Percentiles rank a stretch among this genome's conserved stretches.
These are phyloP conservation scores for Candida glaebosa DNA, from an alignment of 805 yeast genomes.

Conservation along the genomic window DNA sequence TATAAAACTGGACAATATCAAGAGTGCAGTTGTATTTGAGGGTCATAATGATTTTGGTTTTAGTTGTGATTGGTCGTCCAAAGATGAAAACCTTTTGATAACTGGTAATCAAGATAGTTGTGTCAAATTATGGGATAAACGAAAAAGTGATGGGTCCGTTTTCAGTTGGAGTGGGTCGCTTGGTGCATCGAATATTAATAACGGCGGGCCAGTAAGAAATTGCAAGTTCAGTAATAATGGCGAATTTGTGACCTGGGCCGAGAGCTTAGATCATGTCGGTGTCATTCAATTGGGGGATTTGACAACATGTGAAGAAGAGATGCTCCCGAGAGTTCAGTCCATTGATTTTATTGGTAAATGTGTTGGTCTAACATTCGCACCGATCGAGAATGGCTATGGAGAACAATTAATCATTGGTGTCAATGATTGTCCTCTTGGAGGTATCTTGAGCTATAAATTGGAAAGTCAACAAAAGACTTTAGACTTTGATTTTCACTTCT, in stretches of 20 bases:
- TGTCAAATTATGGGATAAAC: slow-evolving; percentile 49
- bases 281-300: slow-evolving; percentile 38
- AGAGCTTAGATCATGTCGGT: slow-evolving; percentile 57
- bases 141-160: slow-evolving; percentile 27
- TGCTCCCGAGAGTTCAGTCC: slow-evolving; percentile 36
- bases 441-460: slow-evolving; percentile 47
- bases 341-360: slow-evolving; percentile 57
- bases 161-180: slow-evolving; percentile 35
- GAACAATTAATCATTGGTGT: slow-evolving; percentile 52
- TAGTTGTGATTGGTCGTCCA: slow-evolving; percentile 55
- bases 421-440: slow-evolving; percentile 55
- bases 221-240: slow-evolving; percentile 48
- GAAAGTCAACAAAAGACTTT: slow-evolving; percentile 32
- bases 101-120: slow-evolving; percentile 64
- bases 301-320: slow-evolving; percentile 10
- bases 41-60: slow-evolving; percentile 59
- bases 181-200: slow-evolving; percentile 18
- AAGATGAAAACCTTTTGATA: slow-evolving; percentile 40
- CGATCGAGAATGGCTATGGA: slow-evolving; percentile 39
- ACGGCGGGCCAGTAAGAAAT: slow-evolving; percentile 52
- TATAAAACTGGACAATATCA: slow-evolving; percentile 6
- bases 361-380: slow-evolving; percentile 50
- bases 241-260: slow-evolving; percentile 50
- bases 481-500: slow-evolving; percentile 38
- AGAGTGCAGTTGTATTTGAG: slow-evolving; percentile 2